Conservation (phyloP, 176 grass and related monocot species). For the Avena atlantica region DNA sequence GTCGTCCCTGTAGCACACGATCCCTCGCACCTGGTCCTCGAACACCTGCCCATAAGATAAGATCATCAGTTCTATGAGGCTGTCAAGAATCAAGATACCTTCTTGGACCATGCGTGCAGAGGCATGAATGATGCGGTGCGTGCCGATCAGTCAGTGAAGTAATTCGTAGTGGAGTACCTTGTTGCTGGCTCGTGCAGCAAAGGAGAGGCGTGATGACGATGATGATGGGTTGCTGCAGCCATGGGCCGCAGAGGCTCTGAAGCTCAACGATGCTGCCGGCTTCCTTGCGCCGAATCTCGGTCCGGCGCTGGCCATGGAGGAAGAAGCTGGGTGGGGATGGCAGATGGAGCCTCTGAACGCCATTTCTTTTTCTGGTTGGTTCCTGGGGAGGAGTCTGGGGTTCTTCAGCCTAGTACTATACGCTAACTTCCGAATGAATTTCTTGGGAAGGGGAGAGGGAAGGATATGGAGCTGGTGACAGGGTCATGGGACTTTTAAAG, state of each 20-base stretch:
- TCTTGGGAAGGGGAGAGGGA: slow-evolving; percentile 12
- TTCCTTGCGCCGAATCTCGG: slow-evolving; percentile 31
- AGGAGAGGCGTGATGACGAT: not conserved
- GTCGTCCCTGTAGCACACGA: slow-evolving; percentile 83
- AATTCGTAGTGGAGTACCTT: slow-evolving; percentile 6
- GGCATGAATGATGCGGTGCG: not conserved
- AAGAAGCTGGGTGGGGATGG: slow-evolving; percentile 12
- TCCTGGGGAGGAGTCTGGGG: not conserved
- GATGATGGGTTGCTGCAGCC: slow-evolving; percentile 1
- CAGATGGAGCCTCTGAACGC: slow-evolving; percentile 18
- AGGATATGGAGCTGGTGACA: not conserved
- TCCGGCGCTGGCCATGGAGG: slow-evolving; percentile 3
- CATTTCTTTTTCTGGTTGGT: slow-evolving; percentile 34
- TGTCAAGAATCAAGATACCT: not conserved
- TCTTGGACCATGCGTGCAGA: not conserved
- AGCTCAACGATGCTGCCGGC: slow-evolving; percentile 17
- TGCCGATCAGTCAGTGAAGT: not conserved
- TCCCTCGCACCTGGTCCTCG: slow-evolving; percentile 77
- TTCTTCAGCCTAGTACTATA: not conserved
- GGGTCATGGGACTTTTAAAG: not conserved
- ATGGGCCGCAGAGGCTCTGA: slow-evolving; percentile 38
- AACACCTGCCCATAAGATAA: slow-evolving; percentile 54
- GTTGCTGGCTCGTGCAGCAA: slow-evolving; percentile 26
- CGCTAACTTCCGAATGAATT: not conserved
- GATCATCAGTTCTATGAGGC: not conserved